A percentile compares a stretch with the other conserved stretches of the same genome.
Conservation (phyloP, 192 early-diverging fungal species). For the Backusella australiensis region DNA sequence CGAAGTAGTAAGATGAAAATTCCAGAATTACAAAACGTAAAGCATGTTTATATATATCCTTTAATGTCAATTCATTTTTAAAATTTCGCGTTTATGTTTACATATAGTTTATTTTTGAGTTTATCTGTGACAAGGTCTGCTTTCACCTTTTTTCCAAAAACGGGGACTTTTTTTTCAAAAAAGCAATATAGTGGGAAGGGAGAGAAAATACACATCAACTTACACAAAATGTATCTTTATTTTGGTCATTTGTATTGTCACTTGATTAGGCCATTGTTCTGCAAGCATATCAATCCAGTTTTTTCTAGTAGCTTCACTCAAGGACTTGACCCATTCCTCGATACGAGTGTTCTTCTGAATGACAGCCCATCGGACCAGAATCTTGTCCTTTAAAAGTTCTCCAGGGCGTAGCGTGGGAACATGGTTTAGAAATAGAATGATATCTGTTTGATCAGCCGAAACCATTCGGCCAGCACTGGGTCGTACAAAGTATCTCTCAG, state of each 20-base stretch:
- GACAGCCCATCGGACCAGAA: conserved; percentile 31
- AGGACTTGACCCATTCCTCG: conserved; percentile 20
- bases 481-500: conserved; percentile 33
- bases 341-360: conserved; percentile 25
- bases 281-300: conserved; percentile 34
- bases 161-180: background rate
- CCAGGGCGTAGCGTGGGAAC: conserved; percentile 15
- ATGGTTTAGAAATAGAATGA: conserved; percentile 30
- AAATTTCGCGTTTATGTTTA: background rate
- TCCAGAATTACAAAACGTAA: background rate
- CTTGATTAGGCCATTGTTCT: conserved; percentile 30
- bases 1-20: background rate
- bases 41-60: background rate
- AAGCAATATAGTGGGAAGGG: background rate
- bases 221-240: conserved; percentile 30
- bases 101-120: background rate
- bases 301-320: conserved; percentile 18
- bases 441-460: conserved; percentile 13
- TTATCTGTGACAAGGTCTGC: background rate
- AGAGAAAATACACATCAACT: background rate
- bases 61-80: background rate
- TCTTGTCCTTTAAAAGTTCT: conserved; percentile 27
- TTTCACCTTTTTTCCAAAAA: background rate
- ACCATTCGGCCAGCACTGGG: conserved; percentile 31
- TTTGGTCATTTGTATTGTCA: conserved; percentile 24